phyloP scores from a whole-genome alignment of 306 rosid genomes.

The Prunus salicina region DNA sequence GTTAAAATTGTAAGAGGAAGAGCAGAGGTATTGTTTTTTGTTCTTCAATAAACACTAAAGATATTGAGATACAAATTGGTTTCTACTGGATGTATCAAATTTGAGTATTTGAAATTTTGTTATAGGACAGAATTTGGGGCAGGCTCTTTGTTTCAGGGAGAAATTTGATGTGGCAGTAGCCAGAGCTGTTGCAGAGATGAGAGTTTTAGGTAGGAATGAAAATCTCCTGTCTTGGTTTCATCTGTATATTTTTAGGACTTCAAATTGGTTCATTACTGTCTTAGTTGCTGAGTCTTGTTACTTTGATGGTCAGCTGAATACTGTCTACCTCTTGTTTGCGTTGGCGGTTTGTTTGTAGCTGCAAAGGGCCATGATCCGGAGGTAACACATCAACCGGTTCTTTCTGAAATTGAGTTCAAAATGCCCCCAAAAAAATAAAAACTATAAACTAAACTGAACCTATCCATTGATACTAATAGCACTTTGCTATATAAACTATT shows the following conservation, averaged over 20 bases:
- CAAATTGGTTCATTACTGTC: constrained; percentile 7
- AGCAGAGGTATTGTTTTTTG: constrained; percentile 62
- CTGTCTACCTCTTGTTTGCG: constrained; percentile 88
- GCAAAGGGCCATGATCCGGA: constrained; percentile 87
- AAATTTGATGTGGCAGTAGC: constrained; percentile 81
- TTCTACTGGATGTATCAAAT: not conserved
- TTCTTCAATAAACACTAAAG: not conserved
- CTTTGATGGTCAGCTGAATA: constrained; percentile 69
- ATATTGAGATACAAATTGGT: not conserved
- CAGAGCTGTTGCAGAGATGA: constrained; percentile 94
- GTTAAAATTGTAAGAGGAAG: constrained; percentile 83
- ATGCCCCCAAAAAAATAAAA: not conserved
- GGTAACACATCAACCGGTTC: constrained; percentile 28
- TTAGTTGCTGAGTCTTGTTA: constrained; percentile 15
- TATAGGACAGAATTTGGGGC: constrained; percentile 81
- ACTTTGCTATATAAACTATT: not conserved
- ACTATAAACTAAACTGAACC: not conserved
- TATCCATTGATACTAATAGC: not conserved
- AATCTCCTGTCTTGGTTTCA: constrained; percentile 5
- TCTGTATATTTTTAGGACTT: constrained; percentile 15
- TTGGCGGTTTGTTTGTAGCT: constrained; percentile 83
- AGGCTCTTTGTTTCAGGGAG: constrained; percentile 66
- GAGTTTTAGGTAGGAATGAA: constrained; percentile 57
- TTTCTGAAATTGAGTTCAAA: not conserved
- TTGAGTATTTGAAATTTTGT: constrained; percentile 18